phyloP scores from a whole-genome alignment of 164 flowering plant species.

The Chimonanthus salicifolius region DNA sequence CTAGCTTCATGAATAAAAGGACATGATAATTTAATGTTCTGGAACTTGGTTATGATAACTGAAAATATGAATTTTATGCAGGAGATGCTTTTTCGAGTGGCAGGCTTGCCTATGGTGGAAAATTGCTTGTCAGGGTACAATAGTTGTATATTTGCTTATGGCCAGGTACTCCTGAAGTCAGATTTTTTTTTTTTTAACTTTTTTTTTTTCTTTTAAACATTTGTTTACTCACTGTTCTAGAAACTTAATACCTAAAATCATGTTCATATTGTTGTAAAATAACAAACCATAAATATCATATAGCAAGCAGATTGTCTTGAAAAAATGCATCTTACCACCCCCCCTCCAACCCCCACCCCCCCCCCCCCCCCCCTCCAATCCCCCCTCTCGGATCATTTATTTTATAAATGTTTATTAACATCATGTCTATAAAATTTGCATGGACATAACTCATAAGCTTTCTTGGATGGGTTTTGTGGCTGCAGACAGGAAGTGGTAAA shows the following conservation, averaged over 20 bases:
- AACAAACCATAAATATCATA: neutral
- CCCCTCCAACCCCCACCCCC: too few species aligned
- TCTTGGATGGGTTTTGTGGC: neutral
- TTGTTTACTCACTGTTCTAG: too few species aligned
- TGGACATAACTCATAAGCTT: neutral
- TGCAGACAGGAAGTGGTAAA: constrained; percentile 99
- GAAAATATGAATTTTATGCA: constrained; percentile 28
- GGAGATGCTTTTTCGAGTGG: constrained; percentile 90
- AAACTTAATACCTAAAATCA: neutral
- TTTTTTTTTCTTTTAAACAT: too few species aligned
- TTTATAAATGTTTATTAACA: neutral
- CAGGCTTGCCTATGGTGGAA: constrained; percentile 94
- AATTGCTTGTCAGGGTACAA: constrained; percentile 97
- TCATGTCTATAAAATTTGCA: neutral
- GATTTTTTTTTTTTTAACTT: too few species aligned
- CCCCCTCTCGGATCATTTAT: neutral
- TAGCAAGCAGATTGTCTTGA: neutral
- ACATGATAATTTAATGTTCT: neutral
- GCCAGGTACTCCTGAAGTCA: constrained; percentile 63
- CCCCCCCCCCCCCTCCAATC: too few species aligned
- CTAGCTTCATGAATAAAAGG: constrained; percentile 4
- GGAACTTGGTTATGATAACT: constrained; percentile 3
- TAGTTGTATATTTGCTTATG: constrained; percentile 98
- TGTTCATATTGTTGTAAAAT: neutral
- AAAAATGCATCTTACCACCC: neutral